Base-by-base conservation (phyloP, 805 yeast genomes). In the Saccharomycopsis amapae region DNA sequence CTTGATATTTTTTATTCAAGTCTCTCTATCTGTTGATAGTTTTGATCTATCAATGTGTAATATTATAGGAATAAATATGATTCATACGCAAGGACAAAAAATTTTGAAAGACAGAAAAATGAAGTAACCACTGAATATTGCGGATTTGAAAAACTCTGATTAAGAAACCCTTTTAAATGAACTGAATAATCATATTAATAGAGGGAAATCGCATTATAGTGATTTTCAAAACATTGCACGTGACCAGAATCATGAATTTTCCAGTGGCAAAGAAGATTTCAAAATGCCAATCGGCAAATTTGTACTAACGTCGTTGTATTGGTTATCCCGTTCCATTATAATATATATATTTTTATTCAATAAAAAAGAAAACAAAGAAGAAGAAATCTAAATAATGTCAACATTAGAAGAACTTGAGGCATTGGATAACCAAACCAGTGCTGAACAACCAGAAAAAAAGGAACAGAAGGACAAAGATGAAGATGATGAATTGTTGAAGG, bases 341-440 rank as follows among this genome's bases (percentile, higher is more conserved):
- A 26, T 9, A 26, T 9, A 26, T 26, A 26, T 9, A 26, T 26
- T n/a, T n/a, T n/a, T n/a, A n/a, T n/a, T n/a, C n/a, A n/a, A n/a
- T n/a, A n/a, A 26, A 26, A 26, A 26, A 26, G 12, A 26, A 39
- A 19, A 39, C 15, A 39, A 39, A 18, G 13, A 39, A 19, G n/a
- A 38, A n/a, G 13, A 25, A 19, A 18, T 19, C 30, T 13, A 9
- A 32, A 41, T 31, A 40, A 86, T 87, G 96, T 73, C 94, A 22
- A 85, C 95, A 4, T 67, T 87, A 53, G 95, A 87, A 68, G 95
- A 87, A 58, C 65, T 86, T 54, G 90, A 83, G 33, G 67, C 71
- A 10, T 67, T 68, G 49, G 65, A 58, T 38, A 60, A 64, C n/a
- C n/a, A n/a, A n/a, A 24, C 49, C 54, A 47, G 65, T 63, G 42